Conservation (phyloP, 345 rosid genomes). For the Citrus australasica region DNA sequence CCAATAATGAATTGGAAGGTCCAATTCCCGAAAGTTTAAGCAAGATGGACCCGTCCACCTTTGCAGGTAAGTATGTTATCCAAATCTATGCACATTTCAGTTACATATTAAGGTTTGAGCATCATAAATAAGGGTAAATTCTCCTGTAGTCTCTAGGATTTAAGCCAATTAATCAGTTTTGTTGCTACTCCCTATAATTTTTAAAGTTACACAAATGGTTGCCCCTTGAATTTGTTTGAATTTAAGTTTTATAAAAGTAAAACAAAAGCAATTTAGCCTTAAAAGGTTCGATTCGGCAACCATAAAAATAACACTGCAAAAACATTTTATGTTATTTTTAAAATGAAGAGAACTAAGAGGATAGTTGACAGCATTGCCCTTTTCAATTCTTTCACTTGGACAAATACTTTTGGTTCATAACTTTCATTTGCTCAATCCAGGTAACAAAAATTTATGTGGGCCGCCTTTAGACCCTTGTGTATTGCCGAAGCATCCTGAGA, state of each 20-base stretch:
- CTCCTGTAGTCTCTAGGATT: too few species aligned
- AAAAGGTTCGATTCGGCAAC: too few species aligned
- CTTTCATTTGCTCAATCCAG: constrained; percentile 26
- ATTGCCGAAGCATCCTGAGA: background rate
- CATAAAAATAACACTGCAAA: too few species aligned
- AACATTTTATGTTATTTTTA: too few species aligned
- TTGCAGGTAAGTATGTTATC: constrained; percentile 45
- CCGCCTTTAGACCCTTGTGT: constrained; percentile 46
- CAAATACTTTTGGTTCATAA: background rate
- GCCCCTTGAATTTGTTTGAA: too few species aligned
- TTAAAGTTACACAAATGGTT: too few species aligned
- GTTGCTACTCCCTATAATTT: too few species aligned
- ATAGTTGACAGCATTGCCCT: background rate
- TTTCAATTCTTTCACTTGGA: background rate
- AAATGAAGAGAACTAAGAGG: too few species aligned
- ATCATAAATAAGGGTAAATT: background rate
- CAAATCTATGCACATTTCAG: background rate
- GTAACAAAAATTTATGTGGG: constrained; percentile 58
- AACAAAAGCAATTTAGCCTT: too few species aligned
- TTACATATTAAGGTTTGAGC: background rate
- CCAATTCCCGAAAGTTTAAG: constrained; percentile 56
- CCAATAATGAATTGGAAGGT: constrained; percentile 69
- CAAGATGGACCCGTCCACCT: constrained; percentile 35
- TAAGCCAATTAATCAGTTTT: too few species aligned
- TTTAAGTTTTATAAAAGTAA: too few species aligned